phyloP scores from a whole-genome alignment of 352 stramenopile species.

The Chrysophaeum taylorii region DNA sequence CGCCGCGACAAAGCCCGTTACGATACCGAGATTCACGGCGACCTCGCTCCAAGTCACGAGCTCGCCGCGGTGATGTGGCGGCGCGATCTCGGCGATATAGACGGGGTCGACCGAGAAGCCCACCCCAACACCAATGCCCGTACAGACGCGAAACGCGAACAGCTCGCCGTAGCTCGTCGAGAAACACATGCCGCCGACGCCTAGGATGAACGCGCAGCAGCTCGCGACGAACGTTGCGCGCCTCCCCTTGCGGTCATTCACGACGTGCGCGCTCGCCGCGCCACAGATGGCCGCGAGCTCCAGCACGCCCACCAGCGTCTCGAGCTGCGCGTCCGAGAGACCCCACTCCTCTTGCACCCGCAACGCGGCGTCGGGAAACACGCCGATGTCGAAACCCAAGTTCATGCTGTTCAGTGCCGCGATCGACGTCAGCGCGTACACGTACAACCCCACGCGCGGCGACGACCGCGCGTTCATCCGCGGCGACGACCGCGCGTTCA shows the following conservation, averaged over 20 bases:
- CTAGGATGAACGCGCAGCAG: conserved; percentile 43
- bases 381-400: too few relatives aligned
- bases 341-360: conserved; percentile 32
- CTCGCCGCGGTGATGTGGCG: conserved; percentile 45
- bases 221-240: conserved; percentile 32
- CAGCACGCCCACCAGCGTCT: conserved; percentile 46
- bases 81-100: conserved; percentile 64
- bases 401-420: too few relatives aligned
- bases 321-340: conserved; percentile 38
- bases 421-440: too few relatives aligned
- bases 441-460: too few relatives aligned
- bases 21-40: conserved; percentile 49
- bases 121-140: conserved; percentile 52
- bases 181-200: conserved; percentile 30
- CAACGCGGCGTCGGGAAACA: conserved; percentile 31
- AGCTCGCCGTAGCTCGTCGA: conserved; percentile 31
- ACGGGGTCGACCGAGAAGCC: conserved; percentile 47
- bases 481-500: too few relatives aligned
- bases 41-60: conserved; percentile 61
- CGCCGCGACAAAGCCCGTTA: conserved; percentile 50
- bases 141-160: conserved; percentile 47
- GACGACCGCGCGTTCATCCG: too few relatives aligned
- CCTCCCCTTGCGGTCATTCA: conserved; percentile 43
- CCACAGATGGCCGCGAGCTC: conserved; percentile 49
- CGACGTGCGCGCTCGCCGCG: conserved; percentile 32